Evolutionary conservation across 139 green algal genomes (phyloP).

Genomic region (Ulvella scutata): DNA sequence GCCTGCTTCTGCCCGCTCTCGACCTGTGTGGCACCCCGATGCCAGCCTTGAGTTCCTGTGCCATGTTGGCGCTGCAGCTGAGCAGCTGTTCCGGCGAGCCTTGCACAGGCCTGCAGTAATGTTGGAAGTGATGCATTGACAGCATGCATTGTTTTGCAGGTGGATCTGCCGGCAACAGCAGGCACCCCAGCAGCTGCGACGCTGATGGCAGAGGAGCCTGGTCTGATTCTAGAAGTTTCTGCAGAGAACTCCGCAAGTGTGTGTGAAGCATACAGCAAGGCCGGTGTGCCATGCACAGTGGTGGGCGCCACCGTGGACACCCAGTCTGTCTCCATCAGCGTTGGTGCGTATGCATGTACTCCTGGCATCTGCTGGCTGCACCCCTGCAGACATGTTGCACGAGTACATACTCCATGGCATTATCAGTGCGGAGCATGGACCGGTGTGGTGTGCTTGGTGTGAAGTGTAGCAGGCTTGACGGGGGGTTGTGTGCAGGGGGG

Average conservation of each 20-base stretch:
- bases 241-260: constrained; percentile 30
- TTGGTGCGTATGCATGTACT: no score
- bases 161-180: constrained; percentile 34
- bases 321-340: no score
- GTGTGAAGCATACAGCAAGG: constrained; percentile 39
- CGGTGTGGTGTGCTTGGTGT: neutral
- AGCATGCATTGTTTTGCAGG: constrained; percentile 40
- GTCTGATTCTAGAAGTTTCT: constrained; percentile 83
- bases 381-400: no score
- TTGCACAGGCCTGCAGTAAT: neutral
- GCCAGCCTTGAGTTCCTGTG: no score
- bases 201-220: constrained; percentile 93
- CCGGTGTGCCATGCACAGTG: constrained; percentile 37
- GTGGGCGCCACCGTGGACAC: constrained; percentile 40
- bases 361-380: no score
- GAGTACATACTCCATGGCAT: neutral
- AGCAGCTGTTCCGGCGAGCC: no score
- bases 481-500: constrained; percentile 46
- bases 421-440: neutral
- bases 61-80: no score
- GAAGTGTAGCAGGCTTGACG: neutral
- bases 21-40: constrained; percentile 1
- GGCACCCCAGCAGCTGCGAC: constrained; percentile 18
- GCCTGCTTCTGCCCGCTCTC: no score
- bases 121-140: neutral